Evolutionary conservation across 2,329 filamentous ascomycete species (phyloP).

Genomic region (Cadophora malorum): DNA sequence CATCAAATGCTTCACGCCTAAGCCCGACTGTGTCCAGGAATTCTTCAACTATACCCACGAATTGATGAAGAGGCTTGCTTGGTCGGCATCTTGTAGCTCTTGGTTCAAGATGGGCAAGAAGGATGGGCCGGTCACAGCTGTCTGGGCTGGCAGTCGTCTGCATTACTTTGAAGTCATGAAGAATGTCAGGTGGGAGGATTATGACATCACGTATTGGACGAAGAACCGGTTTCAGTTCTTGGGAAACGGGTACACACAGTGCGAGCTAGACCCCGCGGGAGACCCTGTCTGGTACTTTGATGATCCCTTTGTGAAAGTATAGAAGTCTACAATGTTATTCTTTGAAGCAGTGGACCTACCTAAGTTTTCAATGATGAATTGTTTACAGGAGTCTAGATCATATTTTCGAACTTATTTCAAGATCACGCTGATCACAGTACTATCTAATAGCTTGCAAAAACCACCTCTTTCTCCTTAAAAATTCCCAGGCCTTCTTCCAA

Average conservation of each 20-base stretch:
- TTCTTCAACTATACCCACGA: slow-evolving; percentile 40
- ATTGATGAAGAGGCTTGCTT: slow-evolving; percentile 46
- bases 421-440: no score
- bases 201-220: slow-evolving; percentile 48
- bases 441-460: no score
- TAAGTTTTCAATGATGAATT: no score
- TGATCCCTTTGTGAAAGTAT: slow-evolving; percentile 23
- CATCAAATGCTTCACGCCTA: slow-evolving; percentile 51
- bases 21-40: slow-evolving; percentile 46
- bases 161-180: slow-evolving; percentile 54
- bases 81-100: slow-evolving; percentile 36
- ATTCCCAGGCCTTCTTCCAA: no score
- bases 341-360: neutral
- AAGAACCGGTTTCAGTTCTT: slow-evolving; percentile 45
- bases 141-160: slow-evolving; percentile 57
- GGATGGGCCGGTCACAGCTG: slow-evolving; percentile 40
- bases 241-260: slow-evolving; percentile 46
- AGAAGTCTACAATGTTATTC: neutral
- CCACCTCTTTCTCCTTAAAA: no score
- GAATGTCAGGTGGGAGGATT: slow-evolving; percentile 51
- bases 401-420: no score
- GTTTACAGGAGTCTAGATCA: no score
- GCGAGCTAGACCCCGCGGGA: slow-evolving; percentile 47
- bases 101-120: slow-evolving; percentile 40
- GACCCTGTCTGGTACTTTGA: slow-evolving; percentile 50